Percentiles rank a stretch among this genome's conserved stretches.
These are phyloP conservation scores for Termitomyces sp. DNA, from an alignment of 768 basidiomycete genomes.

Conservation along the genomic window DNA sequence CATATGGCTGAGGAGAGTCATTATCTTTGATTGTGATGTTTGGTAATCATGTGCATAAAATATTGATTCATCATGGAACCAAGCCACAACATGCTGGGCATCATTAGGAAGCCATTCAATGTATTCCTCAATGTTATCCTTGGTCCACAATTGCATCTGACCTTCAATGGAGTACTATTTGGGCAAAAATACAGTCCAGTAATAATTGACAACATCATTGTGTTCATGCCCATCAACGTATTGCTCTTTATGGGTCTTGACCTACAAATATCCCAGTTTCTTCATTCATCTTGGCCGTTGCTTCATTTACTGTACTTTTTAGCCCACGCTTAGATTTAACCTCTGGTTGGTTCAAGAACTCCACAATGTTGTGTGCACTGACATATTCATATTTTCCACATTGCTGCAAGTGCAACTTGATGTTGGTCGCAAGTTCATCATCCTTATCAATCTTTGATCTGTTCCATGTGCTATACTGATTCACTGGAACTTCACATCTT, in stretches of 20 bases:
- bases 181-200: constrained; percentile 19
- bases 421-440: constrained; percentile 13
- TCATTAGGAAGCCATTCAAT: neutral
- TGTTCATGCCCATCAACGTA: no score
- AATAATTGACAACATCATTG: constrained; percentile 22
- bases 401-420: constrained; percentile 16
- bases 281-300: constrained; percentile 23
- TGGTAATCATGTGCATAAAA: constrained; percentile 31
- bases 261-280: constrained; percentile 20
- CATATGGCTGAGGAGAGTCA: constrained; percentile 13
- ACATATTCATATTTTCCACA: no score
- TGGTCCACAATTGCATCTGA: constrained; percentile 12
- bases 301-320: constrained; percentile 8
- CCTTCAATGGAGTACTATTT: no score
- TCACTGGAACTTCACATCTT: constrained; percentile 12
- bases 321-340: constrained; percentile 8
- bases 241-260: constrained; percentile 12
- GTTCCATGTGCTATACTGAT: constrained; percentile 17
- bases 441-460: constrained; percentile 14
- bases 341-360: constrained; percentile 9
- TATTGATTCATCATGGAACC: constrained; percentile 29
- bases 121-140: constrained; percentile 9
- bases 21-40: constrained; percentile 16
- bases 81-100: constrained; percentile 9
- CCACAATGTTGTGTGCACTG: constrained; percentile 18